phyloP scores from a whole-genome alignment of 805 yeast species.

The Grigorovia humatica region DNA sequence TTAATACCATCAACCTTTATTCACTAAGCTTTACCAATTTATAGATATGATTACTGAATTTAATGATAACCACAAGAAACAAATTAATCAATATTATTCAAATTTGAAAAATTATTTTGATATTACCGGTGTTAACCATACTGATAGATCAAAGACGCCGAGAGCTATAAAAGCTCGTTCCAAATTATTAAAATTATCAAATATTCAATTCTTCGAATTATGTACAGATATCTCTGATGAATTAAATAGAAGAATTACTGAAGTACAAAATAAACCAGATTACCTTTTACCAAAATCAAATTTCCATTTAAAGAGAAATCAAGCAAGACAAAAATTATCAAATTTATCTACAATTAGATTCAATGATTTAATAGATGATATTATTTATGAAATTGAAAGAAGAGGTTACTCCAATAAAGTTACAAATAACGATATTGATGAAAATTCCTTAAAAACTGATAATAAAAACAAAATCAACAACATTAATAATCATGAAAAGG shows the following conservation, averaged over 20 bases:
- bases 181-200: constrained; percentile 69
- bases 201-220: constrained; percentile 76
- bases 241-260: constrained; percentile 51
- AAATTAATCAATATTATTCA: constrained; percentile 19
- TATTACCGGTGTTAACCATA: constrained; percentile 20
- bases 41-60: not conserved
- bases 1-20: not conserved
- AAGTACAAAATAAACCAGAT: constrained; percentile 30
- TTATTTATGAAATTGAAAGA: constrained; percentile 75
- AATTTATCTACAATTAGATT: constrained; percentile 73
- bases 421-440: too few relatives aligned
- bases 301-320: constrained; percentile 90
- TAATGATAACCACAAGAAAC: constrained; percentile 8
- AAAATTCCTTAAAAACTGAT: too few relatives aligned
- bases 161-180: constrained; percentile 77
- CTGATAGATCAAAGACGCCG: constrained; percentile 28
- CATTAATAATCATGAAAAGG: not conserved
- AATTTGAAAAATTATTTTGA: constrained; percentile 21
- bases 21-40: not conserved
- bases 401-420: constrained; percentile 35
- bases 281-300: constrained; percentile 57
- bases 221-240: constrained; percentile 95
- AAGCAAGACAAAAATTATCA: constrained; percentile 86
- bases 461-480: not conserved
- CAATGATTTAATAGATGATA: constrained; percentile 84